These are phyloP conservation scores for Ichthyophonus hoferi DNA, from an alignment of 208 protist genomes.

Conservation along the genomic window DNA sequence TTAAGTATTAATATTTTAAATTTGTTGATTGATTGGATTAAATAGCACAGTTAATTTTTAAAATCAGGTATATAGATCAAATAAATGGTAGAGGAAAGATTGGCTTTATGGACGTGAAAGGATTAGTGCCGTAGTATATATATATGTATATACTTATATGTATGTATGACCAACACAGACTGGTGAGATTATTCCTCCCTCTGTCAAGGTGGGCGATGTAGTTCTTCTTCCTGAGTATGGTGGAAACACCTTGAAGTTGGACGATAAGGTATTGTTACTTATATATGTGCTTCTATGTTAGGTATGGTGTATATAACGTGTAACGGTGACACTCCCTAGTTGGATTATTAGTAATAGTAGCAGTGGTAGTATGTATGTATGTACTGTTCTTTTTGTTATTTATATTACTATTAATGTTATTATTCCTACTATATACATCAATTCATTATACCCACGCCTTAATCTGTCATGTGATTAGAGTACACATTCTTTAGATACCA, in stretches of 20 bases:
- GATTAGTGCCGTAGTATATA: too few relatives aligned
- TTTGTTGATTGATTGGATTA: too few relatives aligned
- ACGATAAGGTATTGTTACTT: constrained; percentile 20
- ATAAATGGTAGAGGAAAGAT: too few relatives aligned
- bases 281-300: too few relatives aligned
- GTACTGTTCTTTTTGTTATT: neutral
- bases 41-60: too few relatives aligned
- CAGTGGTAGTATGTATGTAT: neutral
- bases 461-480: neutral
- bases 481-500: neutral
- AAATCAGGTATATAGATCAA: too few relatives aligned
- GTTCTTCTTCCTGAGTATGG: constrained; percentile 53
- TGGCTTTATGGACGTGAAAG: too few relatives aligned
- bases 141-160: too few relatives aligned
- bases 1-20: too few relatives aligned
- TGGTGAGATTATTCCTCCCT: constrained; percentile 35
- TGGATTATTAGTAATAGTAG: neutral
- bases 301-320: too few relatives aligned
- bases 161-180: too few relatives aligned
- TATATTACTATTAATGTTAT: neutral
- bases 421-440: neutral
- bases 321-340: neutral
- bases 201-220: constrained; percentile 38
- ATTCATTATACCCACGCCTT: neutral
- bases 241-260: constrained; percentile 44